Percentiles rank a stretch among this genome's conserved stretches.
Evolutionary conservation across 2,329 filamentous ascomycete genomes (phyloP).

Genomic region (Diaporthe eres): DNA sequence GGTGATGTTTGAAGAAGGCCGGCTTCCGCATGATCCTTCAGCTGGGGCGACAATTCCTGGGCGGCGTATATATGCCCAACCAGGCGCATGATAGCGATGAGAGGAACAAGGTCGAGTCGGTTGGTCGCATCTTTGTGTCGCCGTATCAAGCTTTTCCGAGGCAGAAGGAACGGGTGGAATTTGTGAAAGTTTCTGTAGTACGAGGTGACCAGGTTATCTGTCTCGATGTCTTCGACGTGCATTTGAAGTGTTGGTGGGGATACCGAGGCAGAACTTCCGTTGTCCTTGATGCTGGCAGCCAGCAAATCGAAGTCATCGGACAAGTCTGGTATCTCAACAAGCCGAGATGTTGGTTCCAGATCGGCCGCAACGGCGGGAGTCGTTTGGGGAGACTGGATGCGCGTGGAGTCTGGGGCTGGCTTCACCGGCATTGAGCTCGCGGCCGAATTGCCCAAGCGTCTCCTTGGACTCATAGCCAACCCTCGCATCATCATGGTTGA

Average conservation of each 20-base stretch:
- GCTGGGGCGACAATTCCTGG: background rate
- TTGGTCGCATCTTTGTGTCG: background rate
- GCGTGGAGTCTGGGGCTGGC: background rate
- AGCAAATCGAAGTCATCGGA: background rate
- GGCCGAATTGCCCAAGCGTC: conserved; percentile 9
- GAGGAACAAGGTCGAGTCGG: background rate
- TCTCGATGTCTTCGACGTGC: background rate
- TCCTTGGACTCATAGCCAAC: background rate
- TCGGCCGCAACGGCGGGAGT: background rate
- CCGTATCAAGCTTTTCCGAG: background rate
- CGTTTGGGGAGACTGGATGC: background rate
- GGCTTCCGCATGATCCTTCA: background rate
- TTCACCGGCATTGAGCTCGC: conserved; percentile 22
- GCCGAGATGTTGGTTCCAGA: background rate
- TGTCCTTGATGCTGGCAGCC: background rate
- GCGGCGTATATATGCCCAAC: background rate
- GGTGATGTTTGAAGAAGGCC: background rate
- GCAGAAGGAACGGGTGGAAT: conserved; percentile 10
- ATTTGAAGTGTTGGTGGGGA: too few relatives aligned
- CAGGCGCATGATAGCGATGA: background rate
- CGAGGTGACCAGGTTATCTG: conserved; percentile 2
- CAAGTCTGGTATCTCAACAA: background rate
- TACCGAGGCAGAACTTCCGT: background rate
- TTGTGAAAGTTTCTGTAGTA: conserved; percentile 18
- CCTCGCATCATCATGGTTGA: conserved; percentile 9